These are phyloP conservation scores for Pharnaceum exiguum DNA, from an alignment of 148 eudicot species.

Conservation along the genomic window DNA sequence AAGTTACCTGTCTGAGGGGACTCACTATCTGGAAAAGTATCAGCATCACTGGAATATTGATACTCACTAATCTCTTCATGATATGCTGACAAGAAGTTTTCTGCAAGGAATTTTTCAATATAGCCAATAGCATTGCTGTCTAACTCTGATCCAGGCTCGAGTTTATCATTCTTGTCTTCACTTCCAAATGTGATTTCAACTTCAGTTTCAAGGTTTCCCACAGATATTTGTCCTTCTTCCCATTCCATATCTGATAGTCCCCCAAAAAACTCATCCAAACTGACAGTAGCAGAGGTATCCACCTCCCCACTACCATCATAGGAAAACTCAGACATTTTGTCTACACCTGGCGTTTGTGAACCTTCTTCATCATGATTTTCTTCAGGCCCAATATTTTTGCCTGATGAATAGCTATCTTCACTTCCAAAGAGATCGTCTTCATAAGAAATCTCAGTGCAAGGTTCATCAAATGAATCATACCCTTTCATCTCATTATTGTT, in stretches of 20 bases:
- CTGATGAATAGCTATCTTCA: constrained; percentile 11
- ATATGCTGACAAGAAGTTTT: constrained; percentile 17
- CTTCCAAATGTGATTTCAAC: constrained; percentile 1
- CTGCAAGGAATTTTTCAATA: constrained; percentile 25
- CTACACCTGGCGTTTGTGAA: constrained; percentile 11
- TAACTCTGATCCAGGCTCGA: constrained; percentile 20
- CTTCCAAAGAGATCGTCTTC: constrained; percentile 11
- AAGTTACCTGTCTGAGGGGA: constrained; percentile 19
- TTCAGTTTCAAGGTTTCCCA: constrained; percentile 10
- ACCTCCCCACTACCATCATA: constrained; percentile 15
- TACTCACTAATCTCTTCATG: constrained; percentile 39
- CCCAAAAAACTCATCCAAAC: constrained; percentile 29
- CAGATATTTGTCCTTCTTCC: constrained; percentile 41
- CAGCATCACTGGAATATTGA: constrained; percentile 27
- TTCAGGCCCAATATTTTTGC: constrained; percentile 10
- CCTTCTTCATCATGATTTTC: not conserved
- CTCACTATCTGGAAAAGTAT: constrained; percentile 25
- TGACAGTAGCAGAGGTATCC: constrained; percentile 17
- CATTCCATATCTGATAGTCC: constrained; percentile 57
- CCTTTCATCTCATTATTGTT: not conserved
- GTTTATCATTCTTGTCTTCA: constrained; percentile 13
- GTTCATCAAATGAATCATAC: constrained; percentile 19
- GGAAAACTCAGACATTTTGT: constrained; percentile 16
- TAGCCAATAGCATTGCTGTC: constrained; percentile 10
- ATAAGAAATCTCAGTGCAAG: constrained; percentile 13